Evolutionary conservation across 305 asterid species (phyloP), one percentile per base, ranked within the genome.

Genomic region (Caryopteris hybrid): DNA sequence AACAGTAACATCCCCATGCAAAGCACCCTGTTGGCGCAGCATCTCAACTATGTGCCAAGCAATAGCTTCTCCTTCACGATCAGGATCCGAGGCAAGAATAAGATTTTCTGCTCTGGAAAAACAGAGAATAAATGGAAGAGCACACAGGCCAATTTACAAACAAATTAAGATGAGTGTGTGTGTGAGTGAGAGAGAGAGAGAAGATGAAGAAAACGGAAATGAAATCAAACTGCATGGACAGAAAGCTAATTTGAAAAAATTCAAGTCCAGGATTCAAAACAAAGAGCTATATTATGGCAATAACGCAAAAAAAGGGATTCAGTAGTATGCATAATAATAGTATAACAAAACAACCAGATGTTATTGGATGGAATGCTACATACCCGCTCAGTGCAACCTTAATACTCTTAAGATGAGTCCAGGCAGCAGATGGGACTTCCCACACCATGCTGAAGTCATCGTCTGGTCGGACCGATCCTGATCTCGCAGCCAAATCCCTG

Each of bases 1-100:
- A 59, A 93, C 84, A 27, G 75, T 79, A 60, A 93, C 73, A 78
- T 86, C 83, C 51, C 85, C 89, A 74, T 54, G 88, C 76, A 90
- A 68, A 66, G 95, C 88, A 73, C 83, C 96, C 82, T 93, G 95
- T 76, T 90, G 99, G 73, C 79, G 88, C 79, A 93, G 69, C 99
- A 93, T 90, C 88, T 90, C 99, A 59, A 88, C 47, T 42, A 90
- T 84, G 83, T 93, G 99, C 99, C 99, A 88, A 22, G 99, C 93
- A 74, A 93, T 88, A 13, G 97, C 97, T 71, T 90, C 96, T 72
- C 97, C 91, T 84, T 93, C 99, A 31, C 97, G 90, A 64, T 93
- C 99, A 77, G 99, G 97, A 74, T 93, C 99, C 13, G 95, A 90
- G 60, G 99, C 99, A 74, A 90, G 96, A 81, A 93, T 65, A 69